phyloP scores from a whole-genome alignment of 2,329 filamentous ascomycete species.

The Grosmannia huntii region DNA sequence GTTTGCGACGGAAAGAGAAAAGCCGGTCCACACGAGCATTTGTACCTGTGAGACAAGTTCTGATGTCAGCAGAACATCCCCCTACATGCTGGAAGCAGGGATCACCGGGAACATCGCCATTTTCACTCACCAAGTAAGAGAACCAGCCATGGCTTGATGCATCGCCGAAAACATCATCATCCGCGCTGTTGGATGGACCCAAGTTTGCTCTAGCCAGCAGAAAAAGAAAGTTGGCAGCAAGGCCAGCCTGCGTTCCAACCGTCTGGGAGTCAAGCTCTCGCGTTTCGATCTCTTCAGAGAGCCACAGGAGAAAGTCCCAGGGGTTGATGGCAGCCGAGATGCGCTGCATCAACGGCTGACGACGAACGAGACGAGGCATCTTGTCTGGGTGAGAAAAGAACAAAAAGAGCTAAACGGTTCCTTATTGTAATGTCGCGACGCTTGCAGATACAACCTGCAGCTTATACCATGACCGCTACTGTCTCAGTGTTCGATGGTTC shows the following conservation, averaged over 20 bases:
- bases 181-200: conserved; percentile 33
- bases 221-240: conserved; percentile 67
- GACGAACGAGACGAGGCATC: conserved; percentile 78
- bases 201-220: conserved; percentile 73
- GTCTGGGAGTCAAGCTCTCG: conserved; percentile 79
- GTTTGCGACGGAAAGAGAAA: conserved; percentile 57
- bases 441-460: not conserved
- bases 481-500: not conserved
- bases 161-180: conserved; percentile 71
- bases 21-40: conserved; percentile 58
- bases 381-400: conserved; percentile 13
- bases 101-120: too few relatives aligned
- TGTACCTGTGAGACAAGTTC: conserved; percentile 37
- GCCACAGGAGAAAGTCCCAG: conserved; percentile 78
- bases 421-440: not conserved
- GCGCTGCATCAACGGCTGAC: conserved; percentile 66
- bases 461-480: not conserved
- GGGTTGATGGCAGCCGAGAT: conserved; percentile 72
- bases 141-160: conserved; percentile 11
- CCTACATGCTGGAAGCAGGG: not conserved
- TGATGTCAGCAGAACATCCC: conserved; percentile 1
- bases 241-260: conserved; percentile 62
- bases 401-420: not conserved
- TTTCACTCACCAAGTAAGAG: conserved; percentile 9
- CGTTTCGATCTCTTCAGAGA: conserved; percentile 86